phyloP scores from a whole-genome alignment of 31 red algal species.

The Odonthalia washingtoniensis region DNA sequence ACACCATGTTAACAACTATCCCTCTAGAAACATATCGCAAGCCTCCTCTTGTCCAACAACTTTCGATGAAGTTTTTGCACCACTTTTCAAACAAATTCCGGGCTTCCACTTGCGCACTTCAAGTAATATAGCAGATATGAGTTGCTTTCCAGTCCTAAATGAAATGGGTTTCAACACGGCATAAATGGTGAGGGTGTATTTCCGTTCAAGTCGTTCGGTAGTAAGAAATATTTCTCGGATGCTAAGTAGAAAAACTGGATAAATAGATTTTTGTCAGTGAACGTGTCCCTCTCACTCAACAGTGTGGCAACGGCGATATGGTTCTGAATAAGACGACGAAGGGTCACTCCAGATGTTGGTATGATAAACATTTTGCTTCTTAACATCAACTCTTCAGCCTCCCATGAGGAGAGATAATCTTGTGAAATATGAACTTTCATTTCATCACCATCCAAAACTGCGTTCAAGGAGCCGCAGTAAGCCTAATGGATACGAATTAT shows the following conservation, averaged over 20 bases:
- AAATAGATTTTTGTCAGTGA: constrained; percentile 70
- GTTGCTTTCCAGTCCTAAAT: constrained; percentile 98
- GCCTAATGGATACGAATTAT: constrained; percentile 98
- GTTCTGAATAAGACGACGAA: constrained; percentile 98
- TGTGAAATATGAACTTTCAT: constrained; percentile 99
- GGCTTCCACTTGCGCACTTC: constrained; percentile 62
- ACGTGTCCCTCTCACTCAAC: constrained; percentile 83
- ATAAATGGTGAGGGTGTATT: constrained; percentile 49
- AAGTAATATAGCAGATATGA: constrained; percentile 77
- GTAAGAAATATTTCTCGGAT: constrained; percentile 68
- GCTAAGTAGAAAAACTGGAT: constrained; percentile 87
- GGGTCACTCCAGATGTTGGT: constrained; percentile 90
- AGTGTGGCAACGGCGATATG: constrained; percentile 90
- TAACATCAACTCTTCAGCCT: constrained; percentile 79
- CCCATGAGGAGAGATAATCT: constrained; percentile 78
- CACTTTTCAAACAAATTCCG: constrained; percentile 49
- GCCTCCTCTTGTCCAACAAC: constrained; percentile 80
- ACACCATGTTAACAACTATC: constrained; percentile 85
- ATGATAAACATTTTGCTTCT: constrained; percentile 90
- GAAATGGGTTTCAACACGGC: constrained; percentile 78
- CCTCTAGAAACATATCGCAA: constrained; percentile 71
- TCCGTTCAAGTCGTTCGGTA: constrained; percentile 35
- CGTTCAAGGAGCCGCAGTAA: constrained; percentile 98
- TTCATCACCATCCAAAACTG: constrained; percentile 99
- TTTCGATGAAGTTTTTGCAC: constrained; percentile 51